Evolutionary conservation across 345 rosid species (phyloP).

Genomic region (Boechera stricta): DNA sequence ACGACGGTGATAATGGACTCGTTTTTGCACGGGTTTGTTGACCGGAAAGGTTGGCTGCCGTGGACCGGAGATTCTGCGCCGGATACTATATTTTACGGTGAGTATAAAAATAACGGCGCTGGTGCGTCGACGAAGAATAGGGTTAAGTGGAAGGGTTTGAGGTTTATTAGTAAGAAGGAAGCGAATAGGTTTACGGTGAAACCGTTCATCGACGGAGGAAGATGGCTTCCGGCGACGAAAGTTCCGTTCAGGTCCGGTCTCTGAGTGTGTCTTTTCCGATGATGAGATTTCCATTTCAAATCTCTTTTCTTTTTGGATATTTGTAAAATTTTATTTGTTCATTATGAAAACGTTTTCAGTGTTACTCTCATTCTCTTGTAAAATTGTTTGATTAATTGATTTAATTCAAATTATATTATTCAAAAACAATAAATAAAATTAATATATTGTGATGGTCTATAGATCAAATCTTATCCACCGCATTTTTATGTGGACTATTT

Average conservation of each 20-base stretch:
- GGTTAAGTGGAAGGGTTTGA: slow-evolving; percentile 79
- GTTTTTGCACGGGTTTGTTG: slow-evolving; percentile 53
- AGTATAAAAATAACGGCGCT: slow-evolving; percentile 59
- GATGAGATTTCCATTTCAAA: slow-evolving; percentile 5
- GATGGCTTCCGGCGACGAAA: slow-evolving; percentile 57
- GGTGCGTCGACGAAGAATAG: slow-evolving; percentile 61
- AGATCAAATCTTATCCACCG: neutral
- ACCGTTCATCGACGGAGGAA: slow-evolving; percentile 56
- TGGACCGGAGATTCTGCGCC: slow-evolving; percentile 75
- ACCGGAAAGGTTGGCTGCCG: slow-evolving; percentile 70
- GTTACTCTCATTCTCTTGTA: neutral
- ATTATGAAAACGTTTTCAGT: too few relatives aligned
- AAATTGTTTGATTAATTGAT: slow-evolving; percentile 21
- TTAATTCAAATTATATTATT: neutral
- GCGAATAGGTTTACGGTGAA: slow-evolving; percentile 61
- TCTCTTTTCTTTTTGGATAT: slow-evolving; percentile 12
- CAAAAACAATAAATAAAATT: neutral
- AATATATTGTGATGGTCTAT: neutral
- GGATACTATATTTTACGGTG: slow-evolving; percentile 65
- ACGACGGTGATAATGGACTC: slow-evolving; percentile 62
- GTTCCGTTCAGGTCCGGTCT: slow-evolving; percentile 54
- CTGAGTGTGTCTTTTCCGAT: slow-evolving; percentile 33
- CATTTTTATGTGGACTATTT: too few relatives aligned
- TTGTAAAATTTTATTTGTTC: neutral
- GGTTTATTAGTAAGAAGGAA: slow-evolving; percentile 45